These are phyloP conservation scores for Beauveria asiatica DNA, from an alignment of 2,329 filamentous ascomycete species.

Conservation along the genomic window DNA sequence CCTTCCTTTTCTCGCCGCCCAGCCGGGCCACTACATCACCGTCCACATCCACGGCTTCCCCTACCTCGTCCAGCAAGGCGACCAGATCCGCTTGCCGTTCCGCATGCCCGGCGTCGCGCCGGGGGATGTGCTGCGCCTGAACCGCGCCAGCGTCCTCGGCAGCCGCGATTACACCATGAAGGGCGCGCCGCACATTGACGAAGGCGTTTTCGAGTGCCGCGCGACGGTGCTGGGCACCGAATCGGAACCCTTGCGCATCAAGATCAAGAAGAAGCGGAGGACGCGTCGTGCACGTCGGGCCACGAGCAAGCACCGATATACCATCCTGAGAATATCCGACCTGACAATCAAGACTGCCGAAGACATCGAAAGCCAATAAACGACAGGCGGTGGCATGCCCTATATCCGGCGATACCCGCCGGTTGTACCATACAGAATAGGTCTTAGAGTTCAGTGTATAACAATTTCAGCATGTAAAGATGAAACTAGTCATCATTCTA, in stretches of 20 bases:
- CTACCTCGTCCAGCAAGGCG: conserved; percentile 71
- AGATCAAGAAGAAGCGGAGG: conserved; percentile 75
- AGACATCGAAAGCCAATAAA: conserved; percentile 23
- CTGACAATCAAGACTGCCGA: conserved; percentile 51
- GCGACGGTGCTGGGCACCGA: conserved; percentile 80
- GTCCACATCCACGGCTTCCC: conserved; percentile 71
- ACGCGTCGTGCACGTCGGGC: conserved; percentile 66
- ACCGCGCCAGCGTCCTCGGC: conserved; percentile 74
- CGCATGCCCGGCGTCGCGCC: conserved; percentile 66
- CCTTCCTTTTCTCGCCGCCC: conserved; percentile 62
- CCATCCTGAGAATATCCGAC: conserved; percentile 76
- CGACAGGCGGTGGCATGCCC: background rate
- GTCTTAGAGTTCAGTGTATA: conserved; percentile 3
- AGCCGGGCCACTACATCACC: conserved; percentile 70
- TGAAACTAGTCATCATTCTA: background rate
- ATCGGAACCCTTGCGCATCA: conserved; percentile 65
- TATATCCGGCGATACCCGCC: background rate
- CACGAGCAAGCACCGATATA: conserved; percentile 86
- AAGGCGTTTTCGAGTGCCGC: conserved; percentile 74
- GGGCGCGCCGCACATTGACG: conserved; percentile 73
- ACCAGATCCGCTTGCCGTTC: conserved; percentile 70
- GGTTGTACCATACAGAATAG: conserved; percentile 8
- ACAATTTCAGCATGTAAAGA: conserved; percentile 2
- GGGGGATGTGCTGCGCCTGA: conserved; percentile 80
- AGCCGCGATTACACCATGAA: conserved; percentile 86